Evolutionary conservation across 352 stramenopile genomes (phyloP).

Genomic region (Saprolegnia diclina): DNA sequence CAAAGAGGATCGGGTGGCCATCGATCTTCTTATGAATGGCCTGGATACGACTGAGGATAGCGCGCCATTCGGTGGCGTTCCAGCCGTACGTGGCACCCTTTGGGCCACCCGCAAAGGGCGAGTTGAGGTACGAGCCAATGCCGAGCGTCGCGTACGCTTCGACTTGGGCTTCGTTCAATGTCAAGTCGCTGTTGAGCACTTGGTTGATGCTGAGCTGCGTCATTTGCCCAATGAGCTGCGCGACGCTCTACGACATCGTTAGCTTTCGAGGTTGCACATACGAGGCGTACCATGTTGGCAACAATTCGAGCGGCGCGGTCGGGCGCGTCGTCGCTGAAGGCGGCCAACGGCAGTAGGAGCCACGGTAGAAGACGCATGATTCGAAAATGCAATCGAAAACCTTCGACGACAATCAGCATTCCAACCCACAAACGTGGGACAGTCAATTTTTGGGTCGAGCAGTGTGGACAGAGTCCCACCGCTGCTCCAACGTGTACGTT

Average conservation of each 20-base stretch:
- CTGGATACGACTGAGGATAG: conserved; percentile 48
- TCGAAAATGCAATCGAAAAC: too few relatives aligned
- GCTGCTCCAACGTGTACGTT: too few relatives aligned
- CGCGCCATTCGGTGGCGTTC: conserved; percentile 49
- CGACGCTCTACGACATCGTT: conserved; percentile 30
- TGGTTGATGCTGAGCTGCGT: conserved; percentile 72
- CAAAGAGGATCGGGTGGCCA: conserved; percentile 55
- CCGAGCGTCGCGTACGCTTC: conserved; percentile 49
- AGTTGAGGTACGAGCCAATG: conserved; percentile 70
- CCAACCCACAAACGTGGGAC: too few relatives aligned
- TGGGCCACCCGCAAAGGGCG: conserved; percentile 32
- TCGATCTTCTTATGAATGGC: conserved; percentile 41
- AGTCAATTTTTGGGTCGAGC: too few relatives aligned
- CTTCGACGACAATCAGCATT: too few relatives aligned
- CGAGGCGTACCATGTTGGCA: neutral
- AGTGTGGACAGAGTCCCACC: too few relatives aligned
- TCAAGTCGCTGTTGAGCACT: conserved; percentile 42
- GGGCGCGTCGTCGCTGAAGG: too few relatives aligned
- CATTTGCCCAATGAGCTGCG: conserved; percentile 78
- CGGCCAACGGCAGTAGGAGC: too few relatives aligned
- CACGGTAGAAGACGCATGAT: too few relatives aligned
- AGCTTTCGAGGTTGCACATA: neutral
- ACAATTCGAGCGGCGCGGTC: too few relatives aligned
- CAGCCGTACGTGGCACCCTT: conserved; percentile 35
- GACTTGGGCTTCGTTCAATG: conserved; percentile 43